phyloP scores from a whole-genome alignment of 345 rosid genomes.

The Brassica nigra region DNA sequence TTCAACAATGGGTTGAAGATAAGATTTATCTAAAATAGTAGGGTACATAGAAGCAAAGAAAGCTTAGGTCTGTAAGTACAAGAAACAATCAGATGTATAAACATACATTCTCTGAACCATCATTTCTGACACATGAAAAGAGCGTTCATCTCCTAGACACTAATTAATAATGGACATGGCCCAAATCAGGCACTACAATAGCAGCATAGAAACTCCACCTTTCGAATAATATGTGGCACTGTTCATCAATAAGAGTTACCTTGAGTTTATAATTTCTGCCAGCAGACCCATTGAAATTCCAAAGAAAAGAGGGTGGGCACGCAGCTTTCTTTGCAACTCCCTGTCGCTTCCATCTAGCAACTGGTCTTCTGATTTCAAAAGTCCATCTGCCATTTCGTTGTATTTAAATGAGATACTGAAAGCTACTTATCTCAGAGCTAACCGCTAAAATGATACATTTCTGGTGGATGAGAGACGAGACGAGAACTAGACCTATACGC shows the following conservation, averaged over 20 bases:
- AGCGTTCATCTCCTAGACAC: neutral
- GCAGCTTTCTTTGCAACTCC: slow-evolving; percentile 61
- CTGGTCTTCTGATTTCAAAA: slow-evolving; percentile 46
- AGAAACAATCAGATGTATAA: slow-evolving; percentile 5
- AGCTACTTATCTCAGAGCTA: slow-evolving; percentile 12
- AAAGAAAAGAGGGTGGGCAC: slow-evolving; percentile 86
- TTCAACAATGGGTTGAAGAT: slow-evolving; percentile 2
- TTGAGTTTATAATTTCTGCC: slow-evolving; percentile 96
- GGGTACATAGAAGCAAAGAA: slow-evolving; percentile 3
- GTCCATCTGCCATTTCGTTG: slow-evolving; percentile 55
- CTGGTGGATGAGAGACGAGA: slow-evolving; percentile 14
- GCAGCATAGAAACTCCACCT: slow-evolving; percentile 12
- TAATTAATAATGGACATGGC: neutral
- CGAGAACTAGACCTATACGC: slow-evolving; percentile 22
- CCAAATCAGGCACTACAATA: neutral
- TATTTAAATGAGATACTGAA: slow-evolving; percentile 27
- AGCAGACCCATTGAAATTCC: slow-evolving; percentile 91
- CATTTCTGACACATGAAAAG: neutral
- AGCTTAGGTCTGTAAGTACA: slow-evolving; percentile 12
- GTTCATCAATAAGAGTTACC: slow-evolving; percentile 50
- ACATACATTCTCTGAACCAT: neutral
- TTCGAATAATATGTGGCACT: slow-evolving; percentile 9
- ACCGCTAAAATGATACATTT: slow-evolving; percentile 6
- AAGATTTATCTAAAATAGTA: neutral
- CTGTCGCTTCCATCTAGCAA: slow-evolving; percentile 42